phyloP scores from a whole-genome alignment of 805 yeast genomes.

The Yueomyces sp. region DNA sequence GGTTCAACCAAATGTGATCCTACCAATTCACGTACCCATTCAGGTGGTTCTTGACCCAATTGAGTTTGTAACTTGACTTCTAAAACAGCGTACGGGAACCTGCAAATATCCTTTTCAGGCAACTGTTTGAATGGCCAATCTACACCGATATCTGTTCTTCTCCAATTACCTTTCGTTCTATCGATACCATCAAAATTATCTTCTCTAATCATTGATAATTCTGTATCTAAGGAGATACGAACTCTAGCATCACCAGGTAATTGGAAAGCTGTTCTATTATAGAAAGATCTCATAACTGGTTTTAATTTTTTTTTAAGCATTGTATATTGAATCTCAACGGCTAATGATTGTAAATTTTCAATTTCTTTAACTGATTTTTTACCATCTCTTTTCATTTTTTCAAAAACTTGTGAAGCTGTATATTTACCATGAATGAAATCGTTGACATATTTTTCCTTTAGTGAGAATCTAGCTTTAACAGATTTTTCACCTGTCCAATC shows the following conservation, averaged over 20 bases:
- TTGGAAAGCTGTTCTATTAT: constrained; percentile 97
- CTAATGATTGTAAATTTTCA: constrained; percentile 83
- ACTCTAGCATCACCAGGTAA: constrained; percentile 99
- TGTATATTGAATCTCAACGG: constrained; percentile 85
- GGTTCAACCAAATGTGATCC: constrained; percentile 92
- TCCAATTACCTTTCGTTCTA: constrained; percentile 89
- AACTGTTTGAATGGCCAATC: constrained; percentile 89
- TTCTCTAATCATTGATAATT: constrained; percentile 93
- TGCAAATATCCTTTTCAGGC: constrained; percentile 70
- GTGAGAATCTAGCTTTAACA: constrained; percentile 91
- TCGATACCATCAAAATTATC: constrained; percentile 90
- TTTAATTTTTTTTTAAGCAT: constrained; percentile 71
- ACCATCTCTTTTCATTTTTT: constrained; percentile 85
- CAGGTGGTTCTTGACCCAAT: constrained; percentile 97
- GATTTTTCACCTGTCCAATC: constrained; percentile 99
- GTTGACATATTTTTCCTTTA: constrained; percentile 85
- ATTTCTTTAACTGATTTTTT: constrained; percentile 78
- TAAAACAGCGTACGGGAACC: constrained; percentile 94
- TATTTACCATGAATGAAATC: constrained; percentile 70
- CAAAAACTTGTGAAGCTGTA: constrained; percentile 83
- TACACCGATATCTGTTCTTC: constrained; percentile 96
- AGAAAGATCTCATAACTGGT: constrained; percentile 92
- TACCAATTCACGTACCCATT: constrained; percentile 89
- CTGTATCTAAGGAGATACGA: constrained; percentile 94
- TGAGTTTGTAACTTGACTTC: constrained; percentile 97